A percentile compares a stretch with the other conserved stretches of the same genome.
phyloP scores from a whole-genome alignment of 768 basidiomycete genomes.

The Mycena haematopus region DNA sequence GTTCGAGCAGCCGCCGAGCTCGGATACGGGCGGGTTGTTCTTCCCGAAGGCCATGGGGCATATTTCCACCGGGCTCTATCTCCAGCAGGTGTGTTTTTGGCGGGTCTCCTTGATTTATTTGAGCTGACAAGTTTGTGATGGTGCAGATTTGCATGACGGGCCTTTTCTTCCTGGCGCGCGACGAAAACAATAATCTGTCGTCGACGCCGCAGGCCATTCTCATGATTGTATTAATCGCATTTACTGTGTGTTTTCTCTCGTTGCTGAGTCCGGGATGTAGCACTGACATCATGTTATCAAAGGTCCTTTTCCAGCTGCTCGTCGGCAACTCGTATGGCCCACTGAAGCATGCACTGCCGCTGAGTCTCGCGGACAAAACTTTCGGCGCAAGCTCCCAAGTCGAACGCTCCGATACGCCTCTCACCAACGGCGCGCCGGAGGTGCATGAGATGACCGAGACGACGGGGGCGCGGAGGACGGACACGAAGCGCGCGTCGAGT shows the following conservation, averaged over 20 bases:
- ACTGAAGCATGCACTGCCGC: slow-evolving; percentile 75
- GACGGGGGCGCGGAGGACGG: slow-evolving; percentile 18
- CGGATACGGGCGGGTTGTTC: slow-evolving; percentile 92
- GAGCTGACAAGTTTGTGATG: neutral
- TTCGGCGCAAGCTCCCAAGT: slow-evolving; percentile 40
- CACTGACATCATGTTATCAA: neutral
- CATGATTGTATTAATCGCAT: slow-evolving; percentile 82
- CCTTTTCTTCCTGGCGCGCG: slow-evolving; percentile 86
- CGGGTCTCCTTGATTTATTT: neutral
- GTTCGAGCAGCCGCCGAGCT: slow-evolving; percentile 68
- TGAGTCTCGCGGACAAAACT: slow-evolving; percentile 77
- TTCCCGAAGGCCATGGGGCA: slow-evolving; percentile 96
- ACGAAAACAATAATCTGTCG: slow-evolving; percentile 56
- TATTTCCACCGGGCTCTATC: slow-evolving; percentile 91
- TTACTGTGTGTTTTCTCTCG: slow-evolving; percentile 69
- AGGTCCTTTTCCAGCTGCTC: slow-evolving; percentile 77
- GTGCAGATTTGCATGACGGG: slow-evolving; percentile 72
- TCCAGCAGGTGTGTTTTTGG: slow-evolving; percentile 61
- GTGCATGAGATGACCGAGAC: slow-evolving; percentile 19
- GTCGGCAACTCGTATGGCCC: slow-evolving; percentile 84
- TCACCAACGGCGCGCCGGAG: slow-evolving; percentile 19
- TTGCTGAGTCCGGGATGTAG: neutral
- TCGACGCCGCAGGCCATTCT: slow-evolving; percentile 79
- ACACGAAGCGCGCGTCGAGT: too few species aligned
- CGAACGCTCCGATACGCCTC: slow-evolving; percentile 10